These are phyloP conservation scores for Candida sanyaensis DNA, from an alignment of 1,139 yeast species.

Conservation along the genomic window DNA sequence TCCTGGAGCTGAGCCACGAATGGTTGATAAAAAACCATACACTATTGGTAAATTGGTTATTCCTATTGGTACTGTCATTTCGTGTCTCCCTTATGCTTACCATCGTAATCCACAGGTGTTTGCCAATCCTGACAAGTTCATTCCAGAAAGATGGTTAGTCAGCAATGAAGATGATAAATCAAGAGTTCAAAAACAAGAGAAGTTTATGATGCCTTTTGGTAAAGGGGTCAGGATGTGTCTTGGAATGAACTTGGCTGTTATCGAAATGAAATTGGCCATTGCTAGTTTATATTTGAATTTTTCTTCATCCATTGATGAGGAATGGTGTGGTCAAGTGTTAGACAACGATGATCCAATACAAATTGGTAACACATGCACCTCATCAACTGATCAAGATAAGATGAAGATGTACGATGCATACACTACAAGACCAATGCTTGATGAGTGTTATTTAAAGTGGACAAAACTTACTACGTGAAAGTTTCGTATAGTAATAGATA, in stretches of 20 bases:
- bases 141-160: conserved; percentile 65
- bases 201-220: conserved; percentile 68
- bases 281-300: conserved; percentile 57
- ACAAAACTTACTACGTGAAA: conserved; percentile 12
- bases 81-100: conserved; percentile 66
- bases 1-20: conserved; percentile 74
- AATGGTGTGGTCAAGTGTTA: conserved; percentile 43
- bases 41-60: conserved; percentile 18
- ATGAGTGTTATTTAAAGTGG: conserved; percentile 56
- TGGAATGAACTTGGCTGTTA: conserved; percentile 68
- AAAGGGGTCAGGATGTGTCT: conserved; percentile 76
- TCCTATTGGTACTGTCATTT: conserved; percentile 59
- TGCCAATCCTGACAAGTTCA: conserved; percentile 50
- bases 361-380: conserved; percentile 24
- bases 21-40: conserved; percentile 33
- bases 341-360: conserved; percentile 19
- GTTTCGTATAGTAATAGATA: background rate
- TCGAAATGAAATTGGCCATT: conserved; percentile 63
- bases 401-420: conserved; percentile 56
- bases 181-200: conserved; percentile 49
- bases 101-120: conserved; percentile 56
- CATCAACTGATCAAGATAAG: conserved; percentile 41
- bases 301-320: conserved; percentile 31
- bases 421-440: conserved; percentile 51
- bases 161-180: conserved; percentile 31